Conservation (phyloP, 1,284 basidiomycete genomes). For the Ceratobasidium sp. region DNA sequence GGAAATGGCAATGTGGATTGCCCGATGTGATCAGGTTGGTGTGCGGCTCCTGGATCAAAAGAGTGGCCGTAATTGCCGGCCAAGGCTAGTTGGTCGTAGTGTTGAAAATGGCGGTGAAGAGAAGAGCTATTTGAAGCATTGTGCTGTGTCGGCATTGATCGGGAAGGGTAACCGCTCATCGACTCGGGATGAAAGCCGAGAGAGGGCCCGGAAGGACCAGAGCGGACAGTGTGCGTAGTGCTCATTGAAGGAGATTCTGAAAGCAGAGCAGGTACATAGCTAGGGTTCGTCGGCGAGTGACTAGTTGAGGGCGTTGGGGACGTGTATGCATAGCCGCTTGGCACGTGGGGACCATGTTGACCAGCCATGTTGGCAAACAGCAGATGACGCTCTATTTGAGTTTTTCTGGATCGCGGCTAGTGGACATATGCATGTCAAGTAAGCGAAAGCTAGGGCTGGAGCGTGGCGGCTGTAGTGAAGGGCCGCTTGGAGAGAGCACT, state of each 20-base stretch:
- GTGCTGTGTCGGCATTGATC: not conserved
- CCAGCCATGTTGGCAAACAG: slow-evolving; percentile 31
- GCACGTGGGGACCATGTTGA: slow-evolving; percentile 37
- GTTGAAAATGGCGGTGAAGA: slow-evolving; percentile 27
- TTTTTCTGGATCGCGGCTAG: slow-evolving; percentile 25
- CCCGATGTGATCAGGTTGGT: slow-evolving; percentile 24
- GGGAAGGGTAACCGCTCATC: not conserved
- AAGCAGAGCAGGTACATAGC: slow-evolving; percentile 26
- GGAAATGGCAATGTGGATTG: slow-evolving; percentile 35
- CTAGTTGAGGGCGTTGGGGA: slow-evolving; percentile 23
- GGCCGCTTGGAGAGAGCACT: slow-evolving; percentile 27
- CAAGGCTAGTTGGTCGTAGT: slow-evolving; percentile 21
- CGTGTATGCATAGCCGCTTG: slow-evolving; percentile 34
- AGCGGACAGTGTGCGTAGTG: slow-evolving; percentile 6
- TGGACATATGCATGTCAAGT: slow-evolving; percentile 37
- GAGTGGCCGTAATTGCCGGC: slow-evolving; percentile 11
- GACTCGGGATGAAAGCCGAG: slow-evolving; percentile 17
- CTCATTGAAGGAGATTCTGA: slow-evolving; percentile 21
- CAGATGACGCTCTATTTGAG: slow-evolving; percentile 37
- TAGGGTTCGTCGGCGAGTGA: slow-evolving; percentile 27
- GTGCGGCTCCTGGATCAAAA: slow-evolving; percentile 16
- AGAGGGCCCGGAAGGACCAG: slow-evolving; percentile 3
- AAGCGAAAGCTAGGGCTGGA: slow-evolving; percentile 37
- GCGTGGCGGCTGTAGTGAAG: slow-evolving; percentile 34
- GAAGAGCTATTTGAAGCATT: slow-evolving; percentile 7